Evolutionary conservation across 768 basidiomycete species (phyloP).

Genomic region (Lentinula boryana): DNA sequence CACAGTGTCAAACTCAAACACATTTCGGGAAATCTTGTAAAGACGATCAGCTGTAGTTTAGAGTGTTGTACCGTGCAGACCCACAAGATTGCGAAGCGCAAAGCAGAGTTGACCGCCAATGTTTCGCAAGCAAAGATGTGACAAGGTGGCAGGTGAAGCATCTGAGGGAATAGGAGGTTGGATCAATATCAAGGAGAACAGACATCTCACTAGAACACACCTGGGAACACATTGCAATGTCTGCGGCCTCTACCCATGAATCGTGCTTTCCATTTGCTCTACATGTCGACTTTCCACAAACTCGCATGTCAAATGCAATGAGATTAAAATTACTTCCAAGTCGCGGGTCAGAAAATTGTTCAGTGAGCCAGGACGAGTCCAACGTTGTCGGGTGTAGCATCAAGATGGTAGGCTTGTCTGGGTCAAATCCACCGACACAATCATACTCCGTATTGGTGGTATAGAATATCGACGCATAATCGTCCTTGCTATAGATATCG

Average conservation of each 20-base stretch:
- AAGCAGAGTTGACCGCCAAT: slow-evolving; percentile 47
- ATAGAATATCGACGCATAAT: slow-evolving; percentile 71
- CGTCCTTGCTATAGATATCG: slow-evolving; percentile 54
- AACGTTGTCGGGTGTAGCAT: slow-evolving; percentile 65
- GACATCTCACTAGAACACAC: slow-evolving; percentile 27
- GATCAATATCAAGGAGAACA: neutral
- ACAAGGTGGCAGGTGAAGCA: slow-evolving; percentile 56
- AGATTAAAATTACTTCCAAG: slow-evolving; percentile 56
- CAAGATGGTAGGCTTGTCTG: slow-evolving; percentile 58
- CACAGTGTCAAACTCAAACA: slow-evolving; percentile 63
- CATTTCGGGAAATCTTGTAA: slow-evolving; percentile 62
- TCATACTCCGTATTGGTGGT: slow-evolving; percentile 52
- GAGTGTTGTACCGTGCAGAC: slow-evolving; percentile 18
- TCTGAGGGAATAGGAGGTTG: slow-evolving; percentile 25
- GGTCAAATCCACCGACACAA: slow-evolving; percentile 64
- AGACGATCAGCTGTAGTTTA: neutral
- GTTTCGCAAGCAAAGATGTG: slow-evolving; percentile 71
- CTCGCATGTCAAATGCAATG: slow-evolving; percentile 70
- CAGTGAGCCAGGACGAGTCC: slow-evolving; percentile 62
- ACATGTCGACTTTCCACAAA: slow-evolving; percentile 50
- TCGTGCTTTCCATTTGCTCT: slow-evolving; percentile 56
- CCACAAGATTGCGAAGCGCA: slow-evolving; percentile 63
- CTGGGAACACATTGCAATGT: slow-evolving; percentile 61
- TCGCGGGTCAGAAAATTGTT: slow-evolving; percentile 63
- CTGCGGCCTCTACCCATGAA: slow-evolving; percentile 75